Percentiles rank a stretch among this genome's conserved stretches.
Evolutionary conservation across 345 rosid genomes (phyloP).

Genomic region (Citrus trifoliata): DNA sequence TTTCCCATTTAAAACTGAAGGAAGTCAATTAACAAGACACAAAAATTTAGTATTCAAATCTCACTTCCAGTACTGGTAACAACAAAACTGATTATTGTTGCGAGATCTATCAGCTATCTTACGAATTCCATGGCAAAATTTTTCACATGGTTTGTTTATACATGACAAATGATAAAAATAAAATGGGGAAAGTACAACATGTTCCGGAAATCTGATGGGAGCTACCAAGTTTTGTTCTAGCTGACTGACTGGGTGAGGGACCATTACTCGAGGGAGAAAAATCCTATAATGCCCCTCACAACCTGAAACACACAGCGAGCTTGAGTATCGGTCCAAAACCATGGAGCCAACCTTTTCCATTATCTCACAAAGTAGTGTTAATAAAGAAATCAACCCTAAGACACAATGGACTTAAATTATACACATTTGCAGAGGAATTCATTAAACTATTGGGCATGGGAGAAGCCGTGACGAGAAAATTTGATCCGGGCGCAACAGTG

Average conservation of each 20-base stretch:
- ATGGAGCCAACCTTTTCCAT: conserved; percentile 22
- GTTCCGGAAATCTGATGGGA: conserved; percentile 19
- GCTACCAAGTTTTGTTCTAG: conserved; percentile 19
- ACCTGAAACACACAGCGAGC: conserved; percentile 9
- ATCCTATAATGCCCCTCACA: conserved; percentile 13
- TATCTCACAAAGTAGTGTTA: conserved; percentile 25
- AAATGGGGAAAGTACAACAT: conserved; percentile 43
- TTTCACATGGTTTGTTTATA: conserved; percentile 45
- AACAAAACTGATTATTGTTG: conserved; percentile 1
- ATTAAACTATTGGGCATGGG: conserved; percentile 19
- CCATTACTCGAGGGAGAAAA: conserved; percentile 13
- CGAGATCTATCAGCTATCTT: conserved; percentile 15
- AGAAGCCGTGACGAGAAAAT: conserved; percentile 6
- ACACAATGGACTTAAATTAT: conserved; percentile 30
- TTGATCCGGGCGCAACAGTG: conserved; percentile 2
- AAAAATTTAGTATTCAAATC: not conserved
- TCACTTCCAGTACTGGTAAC: not conserved
- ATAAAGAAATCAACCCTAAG: conserved; percentile 25
- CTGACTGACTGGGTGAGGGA: conserved; percentile 18
- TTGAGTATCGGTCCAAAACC: conserved; percentile 15
- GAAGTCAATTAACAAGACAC: no score
- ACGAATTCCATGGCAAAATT: conserved; percentile 40
- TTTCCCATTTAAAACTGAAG: no score
- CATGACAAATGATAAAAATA: conserved; percentile 24
- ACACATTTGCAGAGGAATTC: conserved; percentile 56